Conservation (phyloP, 2,329 filamentous ascomycete species). For the Cladosporium sp. region DNA sequence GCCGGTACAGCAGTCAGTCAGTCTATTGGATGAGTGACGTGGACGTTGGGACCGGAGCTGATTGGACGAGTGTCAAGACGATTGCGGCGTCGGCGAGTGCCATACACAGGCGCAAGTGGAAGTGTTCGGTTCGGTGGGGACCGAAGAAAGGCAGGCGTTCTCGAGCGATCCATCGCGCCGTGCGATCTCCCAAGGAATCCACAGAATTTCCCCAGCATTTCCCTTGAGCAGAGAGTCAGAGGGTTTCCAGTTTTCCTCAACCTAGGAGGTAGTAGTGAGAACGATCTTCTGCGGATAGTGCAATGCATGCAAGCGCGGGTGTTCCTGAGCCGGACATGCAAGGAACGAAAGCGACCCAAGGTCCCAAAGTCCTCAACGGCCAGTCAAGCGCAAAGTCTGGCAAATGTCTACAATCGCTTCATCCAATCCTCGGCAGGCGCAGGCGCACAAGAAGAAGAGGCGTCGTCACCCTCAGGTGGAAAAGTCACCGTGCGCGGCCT, state of each 20-base stretch:
- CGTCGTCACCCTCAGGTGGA: constrained; percentile 2
- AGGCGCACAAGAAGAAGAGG: constrained; percentile 1
- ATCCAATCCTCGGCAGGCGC: constrained; percentile 8
- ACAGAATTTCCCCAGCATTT: background rate
- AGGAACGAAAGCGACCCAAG: background rate
- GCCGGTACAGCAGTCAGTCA: background rate
- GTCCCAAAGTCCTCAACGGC: background rate
- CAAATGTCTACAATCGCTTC: background rate
- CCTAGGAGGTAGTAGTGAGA: too few relatives aligned
- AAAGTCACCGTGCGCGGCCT: background rate
- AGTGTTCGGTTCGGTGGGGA: background rate
- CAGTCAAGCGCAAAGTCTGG: constrained; percentile 3
- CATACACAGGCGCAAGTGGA: background rate
- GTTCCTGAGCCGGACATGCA: constrained; percentile 12
- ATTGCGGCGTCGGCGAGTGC: background rate
- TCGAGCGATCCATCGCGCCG: too few relatives aligned
- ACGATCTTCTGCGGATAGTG: constrained; percentile 4
- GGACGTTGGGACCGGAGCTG: background rate
- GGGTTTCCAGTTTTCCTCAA: background rate
- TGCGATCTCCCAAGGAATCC: too few relatives aligned
- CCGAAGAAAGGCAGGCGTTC: too few relatives aligned
- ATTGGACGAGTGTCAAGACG: background rate
- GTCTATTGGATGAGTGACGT: background rate
- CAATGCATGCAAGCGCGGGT: constrained; percentile 9
- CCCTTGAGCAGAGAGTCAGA: background rate